Base-by-base conservation (phyloP, 139 green algal genomes). In the Chlorella ohadii region DNA sequence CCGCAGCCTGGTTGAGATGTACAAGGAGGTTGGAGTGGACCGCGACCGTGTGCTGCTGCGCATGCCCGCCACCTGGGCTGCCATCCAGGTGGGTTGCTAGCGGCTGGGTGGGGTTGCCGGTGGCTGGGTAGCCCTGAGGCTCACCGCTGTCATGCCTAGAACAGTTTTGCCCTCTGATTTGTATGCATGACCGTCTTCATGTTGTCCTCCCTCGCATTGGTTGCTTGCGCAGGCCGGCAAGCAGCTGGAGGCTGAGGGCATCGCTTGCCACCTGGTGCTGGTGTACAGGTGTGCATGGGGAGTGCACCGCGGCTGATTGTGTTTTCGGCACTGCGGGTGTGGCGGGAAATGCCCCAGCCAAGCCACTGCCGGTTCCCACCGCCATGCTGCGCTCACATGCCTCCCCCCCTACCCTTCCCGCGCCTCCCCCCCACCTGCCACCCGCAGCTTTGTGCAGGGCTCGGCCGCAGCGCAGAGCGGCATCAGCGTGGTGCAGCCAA, bases 61-160 rank as follows among this genome's bases (percentile, higher is more conserved):
- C n/a, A 90, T 98, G 38, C 94, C 94, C 31, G 94, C 89, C 61
- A 98, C 94, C 19, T 97, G 93, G 93, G 88, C 86, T 11, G 94
- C 88, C 41, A 95, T 96, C 36, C 87, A 94, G 83, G 51, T 59
- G 15, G 51, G 51, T n/a, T 19, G 15, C 12, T 59, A 2, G 15
- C 51, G 15, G 11, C 9, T 59, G 12, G 3, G 44, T 6, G 6
- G 7, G 6, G 51, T 59, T 59, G 22, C 22, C 15, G 51, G 15
- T 20, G 15, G 51, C 51, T 59, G 11, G 44, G 15, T 13, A 59
- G 51, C 51, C 51, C 51, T 59, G 51, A 20, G 51, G 2, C 51
- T 22, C 3, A 20, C 15, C 12, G 19, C 51, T 22, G 11, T 59
- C 11, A 2, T 20, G 15, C 3, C 15, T 59, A 4, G 51, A 22